phyloP scores from a whole-genome alignment of 2,329 filamentous ascomycete genomes.

The Curvularia lunata region DNA sequence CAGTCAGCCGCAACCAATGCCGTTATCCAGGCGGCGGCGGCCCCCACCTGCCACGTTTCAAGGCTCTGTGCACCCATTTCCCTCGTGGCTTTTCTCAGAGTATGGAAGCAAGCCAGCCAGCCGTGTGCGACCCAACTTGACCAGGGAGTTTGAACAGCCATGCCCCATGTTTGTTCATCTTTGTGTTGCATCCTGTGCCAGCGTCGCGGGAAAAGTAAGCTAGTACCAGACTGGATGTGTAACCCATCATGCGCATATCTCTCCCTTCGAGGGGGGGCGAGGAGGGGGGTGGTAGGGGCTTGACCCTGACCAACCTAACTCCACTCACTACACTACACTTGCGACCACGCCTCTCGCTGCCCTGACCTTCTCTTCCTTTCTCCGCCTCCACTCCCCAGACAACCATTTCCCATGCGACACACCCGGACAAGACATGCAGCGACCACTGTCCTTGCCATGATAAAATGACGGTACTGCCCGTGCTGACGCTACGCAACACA shows the following conservation, averaged over 20 bases:
- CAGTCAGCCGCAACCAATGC: too few relatives aligned
- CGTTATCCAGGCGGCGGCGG: too few relatives aligned
- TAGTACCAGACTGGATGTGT: constrained; percentile 10
- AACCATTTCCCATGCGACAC: constrained; percentile 12
- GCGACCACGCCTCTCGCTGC: not conserved
- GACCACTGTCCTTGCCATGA: constrained; percentile 13
- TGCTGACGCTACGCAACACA: constrained; percentile 21
- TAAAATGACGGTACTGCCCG: constrained; percentile 8
- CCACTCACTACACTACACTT: constrained; percentile 3
- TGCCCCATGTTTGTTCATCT: not conserved
- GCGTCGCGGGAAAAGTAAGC: constrained; percentile 1
- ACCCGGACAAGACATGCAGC: constrained; percentile 13
- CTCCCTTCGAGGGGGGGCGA: not conserved
- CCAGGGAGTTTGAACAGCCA: too few relatives aligned
- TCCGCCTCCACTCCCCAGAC: not conserved
- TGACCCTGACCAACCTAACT: constrained; percentile 6
- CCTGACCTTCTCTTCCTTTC: not conserved
- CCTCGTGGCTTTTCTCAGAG: too few relatives aligned
- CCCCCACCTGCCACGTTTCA: too few relatives aligned
- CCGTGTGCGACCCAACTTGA: too few relatives aligned
- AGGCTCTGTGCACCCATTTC: too few relatives aligned
- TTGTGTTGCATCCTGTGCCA: not conserved
- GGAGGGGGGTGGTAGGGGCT: not conserved
- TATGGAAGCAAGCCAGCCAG: too few relatives aligned
- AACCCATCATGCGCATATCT: constrained; percentile 16